A percentile compares a stretch with the other conserved stretches of the same genome.
phyloP scores from a whole-genome alignment of 2,329 filamentous ascomycete species.

The Neophaeococcomyces aloes region DNA sequence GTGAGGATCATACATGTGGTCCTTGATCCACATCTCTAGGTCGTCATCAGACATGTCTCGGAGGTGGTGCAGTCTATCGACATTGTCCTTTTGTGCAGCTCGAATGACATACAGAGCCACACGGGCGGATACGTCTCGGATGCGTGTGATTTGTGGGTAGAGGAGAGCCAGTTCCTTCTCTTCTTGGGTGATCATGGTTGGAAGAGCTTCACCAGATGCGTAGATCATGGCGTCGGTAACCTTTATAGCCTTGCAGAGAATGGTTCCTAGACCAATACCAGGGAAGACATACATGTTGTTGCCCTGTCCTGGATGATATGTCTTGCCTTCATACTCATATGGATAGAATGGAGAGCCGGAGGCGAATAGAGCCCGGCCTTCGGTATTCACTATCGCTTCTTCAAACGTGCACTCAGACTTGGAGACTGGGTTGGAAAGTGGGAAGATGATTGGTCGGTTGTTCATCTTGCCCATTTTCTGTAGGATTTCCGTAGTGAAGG shows the following conservation, averaged over 20 bases:
- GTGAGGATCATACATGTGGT: slow-evolving; percentile 41
- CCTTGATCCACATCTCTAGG: slow-evolving; percentile 39
- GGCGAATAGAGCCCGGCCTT: slow-evolving; percentile 85
- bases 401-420: slow-evolving; percentile 98
- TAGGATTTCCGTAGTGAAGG: slow-evolving; percentile 82
- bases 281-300: slow-evolving; percentile 89
- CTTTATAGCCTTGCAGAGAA: slow-evolving; percentile 74
- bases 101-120: slow-evolving; percentile 92
- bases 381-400: slow-evolving; percentile 80
- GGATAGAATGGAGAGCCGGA: slow-evolving; percentile 86
- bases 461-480: slow-evolving; percentile 53
- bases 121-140: slow-evolving; percentile 75
- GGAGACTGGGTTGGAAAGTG: slow-evolving; percentile 86
- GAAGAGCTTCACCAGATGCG: slow-evolving; percentile 72
- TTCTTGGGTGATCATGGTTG: slow-evolving; percentile 65
- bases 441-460: slow-evolving; percentile 83
- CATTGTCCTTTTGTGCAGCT: slow-evolving; percentile 70
- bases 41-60: slow-evolving; percentile 34
- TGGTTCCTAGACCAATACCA: slow-evolving; percentile 84
- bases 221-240: slow-evolving; percentile 97
- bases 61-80: slow-evolving; percentile 42
- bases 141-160: slow-evolving; percentile 83
- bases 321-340: slow-evolving; percentile 56
- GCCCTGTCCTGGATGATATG: slow-evolving; percentile 70
- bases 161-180: slow-evolving; percentile 76